Conservation (phyloP, 352 stramenopile species). For the Phytopythium delawarense region DNA sequence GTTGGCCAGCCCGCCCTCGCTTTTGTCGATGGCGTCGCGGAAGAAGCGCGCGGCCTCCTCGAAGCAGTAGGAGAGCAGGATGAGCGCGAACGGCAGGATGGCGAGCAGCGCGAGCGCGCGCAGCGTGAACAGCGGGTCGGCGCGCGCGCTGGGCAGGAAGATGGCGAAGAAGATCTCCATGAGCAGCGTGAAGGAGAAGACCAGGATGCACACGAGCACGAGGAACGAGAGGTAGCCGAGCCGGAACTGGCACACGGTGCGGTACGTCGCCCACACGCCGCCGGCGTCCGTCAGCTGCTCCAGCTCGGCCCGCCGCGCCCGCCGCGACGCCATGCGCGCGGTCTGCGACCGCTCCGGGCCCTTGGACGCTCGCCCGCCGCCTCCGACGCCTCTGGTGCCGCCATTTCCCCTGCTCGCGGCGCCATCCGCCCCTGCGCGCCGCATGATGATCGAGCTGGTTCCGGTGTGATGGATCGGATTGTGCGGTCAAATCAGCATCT, state of each 20-base stretch:
- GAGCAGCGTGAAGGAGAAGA: constrained; percentile 86
- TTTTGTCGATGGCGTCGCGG: constrained; percentile 82
- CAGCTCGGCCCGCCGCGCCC: constrained; percentile 60
- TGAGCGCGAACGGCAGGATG: constrained; percentile 68
- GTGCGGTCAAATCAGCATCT: too few relatives aligned
- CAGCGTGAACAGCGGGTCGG: constrained; percentile 66
- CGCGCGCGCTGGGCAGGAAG: constrained; percentile 74
- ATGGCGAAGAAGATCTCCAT: constrained; percentile 92
- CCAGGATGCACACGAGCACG: constrained; percentile 88
- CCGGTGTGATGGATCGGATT: not conserved
- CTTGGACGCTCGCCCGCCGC: not conserved
- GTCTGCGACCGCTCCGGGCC: constrained; percentile 19
- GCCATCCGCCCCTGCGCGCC: not conserved
- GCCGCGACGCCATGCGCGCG: constrained; percentile 53
- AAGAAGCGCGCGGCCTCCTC: constrained; percentile 81
- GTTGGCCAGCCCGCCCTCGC: constrained; percentile 74
- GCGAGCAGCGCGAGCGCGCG: constrained; percentile 66
- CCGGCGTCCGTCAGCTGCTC: constrained; percentile 59
- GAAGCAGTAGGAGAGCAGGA: constrained; percentile 86
- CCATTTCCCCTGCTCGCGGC: not conserved
- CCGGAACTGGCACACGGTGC: constrained; percentile 75
- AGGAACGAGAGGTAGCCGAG: constrained; percentile 88
- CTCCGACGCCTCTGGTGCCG: not conserved
- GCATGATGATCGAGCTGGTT: not conserved
- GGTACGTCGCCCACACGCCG: constrained; percentile 72